Evolutionary conservation across 331 rosid genomes (phyloP), one percentile per base, ranked within the genome.

Genomic region (Pyracantha coccinea): DNA sequence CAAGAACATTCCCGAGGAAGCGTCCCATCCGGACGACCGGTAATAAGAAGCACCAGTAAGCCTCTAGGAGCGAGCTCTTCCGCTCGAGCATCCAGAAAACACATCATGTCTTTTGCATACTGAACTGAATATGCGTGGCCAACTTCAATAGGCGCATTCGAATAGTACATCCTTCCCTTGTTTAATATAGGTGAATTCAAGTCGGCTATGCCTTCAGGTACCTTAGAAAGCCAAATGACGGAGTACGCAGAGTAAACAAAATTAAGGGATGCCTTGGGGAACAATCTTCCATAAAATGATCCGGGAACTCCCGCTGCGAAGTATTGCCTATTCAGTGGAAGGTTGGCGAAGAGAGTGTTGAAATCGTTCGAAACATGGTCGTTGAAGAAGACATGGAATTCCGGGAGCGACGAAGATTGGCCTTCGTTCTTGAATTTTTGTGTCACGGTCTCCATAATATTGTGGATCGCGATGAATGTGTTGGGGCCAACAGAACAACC

Each of bases 11-110:
- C 61, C 7, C 25, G 13, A 0, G 61, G 74, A 50, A 17, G 15
- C 1, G 61, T 69, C 13, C 74, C 62, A 27, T 17, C 62, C 1
- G 44, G 74, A 69, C 61, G 69, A 15, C 77, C 77, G 4, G 71
- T 29, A 45, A 41, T 6, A 17, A 58, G 31, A 24, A 69, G 53
- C 75, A 32, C 32, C 63, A 77, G 6, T 5, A 77, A 31, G 4
- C 80, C 80, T 28, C 70, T 47, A 2, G 75, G 64, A 60, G 54
- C 69, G 41, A 77, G 14, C 80, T 77, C 80, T 28, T 77, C 45
- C 11, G 65, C 69, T 60, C 80, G 45, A 61, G 76, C 75, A 20
- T 4, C 11, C 3, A 77, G 28, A 29, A 77, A 78, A 11, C 5
- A 7, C 27, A 25, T n/a, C 25, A 78, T 64, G 19, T 78, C 77